Conservation (phyloP, 176 grass and related monocot species). For the Cocos nucifera region DNA sequence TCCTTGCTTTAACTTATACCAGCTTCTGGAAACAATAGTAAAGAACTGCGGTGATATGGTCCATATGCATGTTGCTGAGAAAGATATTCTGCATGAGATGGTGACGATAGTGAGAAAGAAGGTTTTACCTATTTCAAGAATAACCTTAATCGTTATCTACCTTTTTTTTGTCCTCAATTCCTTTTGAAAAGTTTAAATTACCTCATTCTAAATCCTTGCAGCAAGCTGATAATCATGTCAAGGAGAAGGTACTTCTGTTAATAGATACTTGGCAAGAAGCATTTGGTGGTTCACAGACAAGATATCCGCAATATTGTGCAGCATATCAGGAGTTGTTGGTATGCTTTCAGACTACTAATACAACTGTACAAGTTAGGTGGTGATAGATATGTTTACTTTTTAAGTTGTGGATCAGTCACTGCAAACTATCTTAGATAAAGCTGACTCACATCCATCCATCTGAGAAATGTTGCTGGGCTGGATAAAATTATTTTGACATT, state of each 20-base stretch:
- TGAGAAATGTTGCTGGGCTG: too few species aligned
- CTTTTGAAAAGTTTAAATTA: slow-evolving; percentile 11
- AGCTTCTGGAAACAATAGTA: slow-evolving; percentile 82
- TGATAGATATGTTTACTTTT: too few species aligned
- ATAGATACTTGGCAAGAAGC: slow-evolving; percentile 99
- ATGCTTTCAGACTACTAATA: slow-evolving; percentile 13
- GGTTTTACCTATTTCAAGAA: slow-evolving; percentile 29
- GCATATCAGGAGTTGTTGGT: slow-evolving; percentile 91
- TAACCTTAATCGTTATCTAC: neutral
- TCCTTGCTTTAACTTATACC: slow-evolving; percentile 11
- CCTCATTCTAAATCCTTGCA: slow-evolving; percentile 22
- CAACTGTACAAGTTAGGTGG: too few species aligned
- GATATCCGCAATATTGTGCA: slow-evolving; percentile 96
- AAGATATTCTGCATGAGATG: slow-evolving; percentile 90
- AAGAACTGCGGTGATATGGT: slow-evolving; percentile 97
- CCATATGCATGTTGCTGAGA: slow-evolving; percentile 99
- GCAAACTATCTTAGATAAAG: too few species aligned
- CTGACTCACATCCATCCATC: too few species aligned
- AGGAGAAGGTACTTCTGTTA: slow-evolving; percentile 82
- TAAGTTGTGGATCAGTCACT: too few species aligned
- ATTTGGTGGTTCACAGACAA: slow-evolving; percentile 79
- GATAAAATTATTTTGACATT: too few species aligned
- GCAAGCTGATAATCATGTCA: slow-evolving; percentile 73
- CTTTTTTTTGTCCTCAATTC: slow-evolving; percentile 10
- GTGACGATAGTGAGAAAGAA: slow-evolving; percentile 98